Base-by-base conservation (phyloP, 805 yeast genomes). In the Trichomonascus vanleenenianus region DNA sequence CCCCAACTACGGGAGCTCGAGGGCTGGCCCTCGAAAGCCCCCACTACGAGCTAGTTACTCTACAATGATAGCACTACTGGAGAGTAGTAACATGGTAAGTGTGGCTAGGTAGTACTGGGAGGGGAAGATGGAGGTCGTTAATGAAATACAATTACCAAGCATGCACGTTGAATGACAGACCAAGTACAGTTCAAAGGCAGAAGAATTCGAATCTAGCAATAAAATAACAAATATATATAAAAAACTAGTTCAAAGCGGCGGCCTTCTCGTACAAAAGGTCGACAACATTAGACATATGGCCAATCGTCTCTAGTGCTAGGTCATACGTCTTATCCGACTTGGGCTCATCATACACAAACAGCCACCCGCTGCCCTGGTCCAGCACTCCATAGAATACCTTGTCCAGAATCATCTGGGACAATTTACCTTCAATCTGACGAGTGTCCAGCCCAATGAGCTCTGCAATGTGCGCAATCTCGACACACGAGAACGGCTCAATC, bases 361-460 rank as follows among this genome's bases (percentile, higher is more conserved):
- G 74, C 96, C 97, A 93, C 7, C 98, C 98, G 62, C 89, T 89
- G 40, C 97, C 97, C 70, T 93, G 99, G 65, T 93, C 98, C 55
- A 93, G 73, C 32, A 93, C 97, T 40, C 98, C 99, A 60, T 81
- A 84, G 57, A 93, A 87, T n/a, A 88, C 85, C 59, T 86, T 83
- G 66, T 93, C 98, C 57, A 93, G 74, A 56, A 93, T 91, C 97
- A 93, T 91, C 66, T 91, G 97, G 41, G 94, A 81, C 52, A 93
- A 73, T 64, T 93, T 93, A 16, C 94, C 94, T 67, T 93, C 99
- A 30, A 93, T 87, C 61, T 87, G 94, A 51, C 80, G 83, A 40
- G 80, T 71, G 53, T 88, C 91, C 50, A 94, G 75, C 5, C 96
- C 97, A 48, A 94, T 85, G 57, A 85, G 78, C 56, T 83, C 76